These are phyloP conservation scores for Urtica urens DNA, from an alignment of 306 rosid species.

Conservation along the genomic window DNA sequence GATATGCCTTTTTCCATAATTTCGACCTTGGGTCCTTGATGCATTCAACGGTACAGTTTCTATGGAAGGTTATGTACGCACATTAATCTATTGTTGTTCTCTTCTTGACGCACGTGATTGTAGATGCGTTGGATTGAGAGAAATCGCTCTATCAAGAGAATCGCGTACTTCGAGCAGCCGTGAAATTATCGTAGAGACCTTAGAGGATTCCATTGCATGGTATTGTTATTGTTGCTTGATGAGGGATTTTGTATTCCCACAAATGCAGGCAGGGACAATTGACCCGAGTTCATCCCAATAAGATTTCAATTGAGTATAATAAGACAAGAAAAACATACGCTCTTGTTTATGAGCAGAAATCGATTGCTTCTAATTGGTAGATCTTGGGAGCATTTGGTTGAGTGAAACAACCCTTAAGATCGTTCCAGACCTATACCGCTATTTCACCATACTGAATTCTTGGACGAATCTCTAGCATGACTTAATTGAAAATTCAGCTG, in stretches of 20 bases:
- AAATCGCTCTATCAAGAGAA: background rate
- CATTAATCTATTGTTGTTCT: background rate
- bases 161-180: background rate
- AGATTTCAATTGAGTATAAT: background rate
- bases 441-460: background rate
- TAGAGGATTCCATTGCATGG: background rate
- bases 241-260: background rate
- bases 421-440: background rate
- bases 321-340: background rate
- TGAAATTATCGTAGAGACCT: background rate
- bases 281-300: background rate
- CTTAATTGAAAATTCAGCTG: background rate
- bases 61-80: slow-evolving; percentile 12
- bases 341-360: background rate
- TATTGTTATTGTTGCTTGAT: background rate
- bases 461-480: background rate
- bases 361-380: background rate
- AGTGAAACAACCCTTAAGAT: background rate
- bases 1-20: too few relatives aligned
- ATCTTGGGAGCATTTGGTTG: background rate
- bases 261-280: background rate
- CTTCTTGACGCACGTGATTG: background rate
- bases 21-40: too few relatives aligned
- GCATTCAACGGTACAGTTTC: too few relatives aligned
- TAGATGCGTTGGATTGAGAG: background rate